Percentiles rank a stretch among this genome's conserved stretches.
Evolutionary conservation across 441 rosid species (phyloP).

Genomic region (Gossypium gossypioides): DNA sequence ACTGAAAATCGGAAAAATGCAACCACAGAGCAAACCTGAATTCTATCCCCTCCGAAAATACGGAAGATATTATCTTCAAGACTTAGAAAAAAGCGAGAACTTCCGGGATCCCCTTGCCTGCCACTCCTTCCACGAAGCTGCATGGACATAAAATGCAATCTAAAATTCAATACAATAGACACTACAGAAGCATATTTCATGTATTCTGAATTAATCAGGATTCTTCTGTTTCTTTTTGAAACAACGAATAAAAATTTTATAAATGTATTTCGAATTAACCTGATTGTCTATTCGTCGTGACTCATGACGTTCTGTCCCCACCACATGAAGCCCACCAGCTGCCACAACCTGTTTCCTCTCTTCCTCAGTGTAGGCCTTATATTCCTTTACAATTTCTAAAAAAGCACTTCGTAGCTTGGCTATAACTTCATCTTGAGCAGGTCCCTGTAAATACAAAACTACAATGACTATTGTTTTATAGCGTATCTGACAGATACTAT

Average conservation of each 20-base stretch:
- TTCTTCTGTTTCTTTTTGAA: not conserved
- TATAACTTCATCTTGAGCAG: constrained; percentile 83
- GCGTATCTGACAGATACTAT: not conserved
- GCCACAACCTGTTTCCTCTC: constrained; percentile 86
- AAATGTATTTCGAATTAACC: constrained; percentile 28
- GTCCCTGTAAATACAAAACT: constrained; percentile 45
- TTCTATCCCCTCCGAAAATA: constrained; percentile 86
- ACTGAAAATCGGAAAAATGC: constrained; percentile 10
- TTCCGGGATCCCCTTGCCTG: constrained; percentile 96
- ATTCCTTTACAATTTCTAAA: constrained; percentile 62
- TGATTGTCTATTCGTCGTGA: constrained; percentile 90
- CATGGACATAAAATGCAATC: constrained; percentile 11
- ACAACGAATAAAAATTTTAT: constrained; percentile 1
- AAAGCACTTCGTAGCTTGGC: constrained; percentile 71
- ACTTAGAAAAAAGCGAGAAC: constrained; percentile 92
- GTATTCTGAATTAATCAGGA: not conserved
- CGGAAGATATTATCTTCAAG: constrained; percentile 96
- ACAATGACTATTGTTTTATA: not conserved
- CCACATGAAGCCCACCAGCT: constrained; percentile 93
- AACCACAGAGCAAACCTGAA: constrained; percentile 50
- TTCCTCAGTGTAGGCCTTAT: constrained; percentile 71
- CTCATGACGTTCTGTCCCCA: constrained; percentile 91
- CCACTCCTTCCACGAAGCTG: constrained; percentile 95
- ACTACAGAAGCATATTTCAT: not conserved
- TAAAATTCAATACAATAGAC: not conserved